Conservation (phyloP, 2,329 filamentous ascomycete genomes). For the Colletotrichum sp. region DNA sequence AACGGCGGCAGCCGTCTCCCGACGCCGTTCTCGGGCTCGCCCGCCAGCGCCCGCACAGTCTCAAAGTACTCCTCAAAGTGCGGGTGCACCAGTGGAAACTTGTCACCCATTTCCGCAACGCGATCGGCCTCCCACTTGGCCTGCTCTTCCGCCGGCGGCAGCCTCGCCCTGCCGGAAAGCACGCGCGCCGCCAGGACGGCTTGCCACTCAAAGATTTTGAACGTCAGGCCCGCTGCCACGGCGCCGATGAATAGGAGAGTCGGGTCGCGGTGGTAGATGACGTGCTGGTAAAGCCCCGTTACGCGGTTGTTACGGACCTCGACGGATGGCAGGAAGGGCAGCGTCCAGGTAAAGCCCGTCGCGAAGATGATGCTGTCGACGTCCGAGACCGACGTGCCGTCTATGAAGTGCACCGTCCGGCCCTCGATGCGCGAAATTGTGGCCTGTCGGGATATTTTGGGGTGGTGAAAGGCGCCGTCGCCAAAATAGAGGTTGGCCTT, state of each 20-base stretch:
- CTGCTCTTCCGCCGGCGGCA: constrained; percentile 57
- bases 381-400: constrained; percentile 55
- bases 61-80: constrained; percentile 73
- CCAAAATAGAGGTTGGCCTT: constrained; percentile 60
- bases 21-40: constrained; percentile 43
- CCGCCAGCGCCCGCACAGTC: constrained; percentile 53
- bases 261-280: constrained; percentile 60
- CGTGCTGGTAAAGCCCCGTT: constrained; percentile 61
- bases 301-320: constrained; percentile 59
- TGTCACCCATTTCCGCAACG: constrained; percentile 59
- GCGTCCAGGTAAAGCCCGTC: constrained; percentile 69
- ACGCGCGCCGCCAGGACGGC: constrained; percentile 66
- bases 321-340: constrained; percentile 64
- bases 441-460: constrained; percentile 50
- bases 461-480: constrained; percentile 64
- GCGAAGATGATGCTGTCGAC: constrained; percentile 71
- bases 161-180: constrained; percentile 55
- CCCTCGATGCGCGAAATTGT: constrained; percentile 52
- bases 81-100: constrained; percentile 62
- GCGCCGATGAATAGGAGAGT: constrained; percentile 64
- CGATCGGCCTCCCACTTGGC: constrained; percentile 62
- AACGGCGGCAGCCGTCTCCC: constrained; percentile 53
- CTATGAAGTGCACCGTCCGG: constrained; percentile 58
- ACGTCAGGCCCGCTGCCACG: constrained; percentile 63
- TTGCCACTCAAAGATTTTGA: constrained; percentile 74